Conservation (phyloP, 306 rosid genomes). For the Gillenia trifoliata region DNA sequence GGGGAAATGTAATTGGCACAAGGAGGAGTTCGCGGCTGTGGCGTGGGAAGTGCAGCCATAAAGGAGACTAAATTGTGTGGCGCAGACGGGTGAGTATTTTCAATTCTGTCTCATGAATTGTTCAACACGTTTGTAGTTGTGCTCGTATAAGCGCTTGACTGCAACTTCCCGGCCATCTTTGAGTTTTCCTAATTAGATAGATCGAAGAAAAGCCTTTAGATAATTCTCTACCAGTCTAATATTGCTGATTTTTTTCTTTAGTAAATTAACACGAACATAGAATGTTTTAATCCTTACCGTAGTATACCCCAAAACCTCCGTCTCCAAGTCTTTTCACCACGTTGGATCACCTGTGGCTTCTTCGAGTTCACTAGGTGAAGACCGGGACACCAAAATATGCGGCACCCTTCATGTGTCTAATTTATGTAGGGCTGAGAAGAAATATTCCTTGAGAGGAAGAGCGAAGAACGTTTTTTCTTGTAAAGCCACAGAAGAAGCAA, state of each 20-base stretch:
- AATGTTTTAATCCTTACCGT: constrained; percentile 31
- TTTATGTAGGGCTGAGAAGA: constrained; percentile 14
- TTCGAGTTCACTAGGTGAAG: constrained; percentile 49
- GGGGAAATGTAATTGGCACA: constrained; percentile 63
- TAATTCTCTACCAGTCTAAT: too few species aligned
- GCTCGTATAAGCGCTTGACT: constrained; percentile 57
- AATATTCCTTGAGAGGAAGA: constrained; percentile 9
- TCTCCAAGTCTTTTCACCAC: constrained; percentile 42
- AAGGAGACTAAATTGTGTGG: constrained; percentile 59
- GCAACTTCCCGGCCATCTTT: constrained; percentile 85
- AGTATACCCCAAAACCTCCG: constrained; percentile 74
- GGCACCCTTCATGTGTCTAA: constrained; percentile 26
- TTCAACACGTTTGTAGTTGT: constrained; percentile 45
- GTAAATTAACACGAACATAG: background rate
- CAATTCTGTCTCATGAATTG: constrained; percentile 60
- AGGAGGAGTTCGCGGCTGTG: constrained; percentile 57
- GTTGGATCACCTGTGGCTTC: constrained; percentile 51
- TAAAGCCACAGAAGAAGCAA: constrained; percentile 3
- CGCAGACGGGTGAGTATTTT: constrained; percentile 54
- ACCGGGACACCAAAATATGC: constrained; percentile 39
- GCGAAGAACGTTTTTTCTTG: constrained; percentile 13
- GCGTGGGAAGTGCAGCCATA: constrained; percentile 71
- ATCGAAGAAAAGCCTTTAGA: background rate
- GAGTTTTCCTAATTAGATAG: constrained; percentile 47
- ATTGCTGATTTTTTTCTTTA: too few species aligned